These are phyloP conservation scores for Cercospora sp. DNA, from an alignment of 2,329 filamentous ascomycete genomes.

Conservation along the genomic window DNA sequence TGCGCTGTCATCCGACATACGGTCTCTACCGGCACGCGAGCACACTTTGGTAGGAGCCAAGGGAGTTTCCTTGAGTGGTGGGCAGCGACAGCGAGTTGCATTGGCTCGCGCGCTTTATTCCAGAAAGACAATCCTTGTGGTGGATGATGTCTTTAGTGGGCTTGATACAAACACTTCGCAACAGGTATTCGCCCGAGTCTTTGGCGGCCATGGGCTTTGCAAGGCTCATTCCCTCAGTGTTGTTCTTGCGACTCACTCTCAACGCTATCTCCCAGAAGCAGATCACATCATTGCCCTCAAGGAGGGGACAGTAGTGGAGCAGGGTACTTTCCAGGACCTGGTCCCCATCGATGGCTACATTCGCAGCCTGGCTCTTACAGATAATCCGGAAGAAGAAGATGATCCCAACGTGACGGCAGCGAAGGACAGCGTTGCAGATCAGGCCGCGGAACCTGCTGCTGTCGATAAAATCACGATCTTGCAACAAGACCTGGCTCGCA, in stretches of 20 bases:
- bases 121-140: constrained; percentile 70
- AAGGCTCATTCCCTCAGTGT: constrained; percentile 44
- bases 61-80: constrained; percentile 80
- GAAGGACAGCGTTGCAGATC: not conserved
- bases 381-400: not conserved
- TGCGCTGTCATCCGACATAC: constrained; percentile 72
- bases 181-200: constrained; percentile 46
- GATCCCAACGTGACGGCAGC: not conserved
- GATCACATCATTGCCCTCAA: constrained; percentile 47
- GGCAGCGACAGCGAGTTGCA: constrained; percentile 79
- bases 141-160: constrained; percentile 79
- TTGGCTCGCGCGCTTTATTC: constrained; percentile 80
- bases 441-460: not conserved
- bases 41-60: constrained; percentile 80
- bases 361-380: constrained; percentile 1
- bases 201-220: constrained; percentile 48
- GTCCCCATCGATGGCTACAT: constrained; percentile 20
- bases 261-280: constrained; percentile 40
- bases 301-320: constrained; percentile 37
- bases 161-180: constrained; percentile 62
- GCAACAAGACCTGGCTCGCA: constrained; percentile 26
- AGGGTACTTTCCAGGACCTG: constrained; percentile 41
- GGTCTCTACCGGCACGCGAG: constrained; percentile 75
- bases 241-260: constrained; percentile 48
- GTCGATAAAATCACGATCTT: constrained; percentile 17